Conservation (phyloP, 257 asterid species). For the Haberlea rhodopensis region DNA sequence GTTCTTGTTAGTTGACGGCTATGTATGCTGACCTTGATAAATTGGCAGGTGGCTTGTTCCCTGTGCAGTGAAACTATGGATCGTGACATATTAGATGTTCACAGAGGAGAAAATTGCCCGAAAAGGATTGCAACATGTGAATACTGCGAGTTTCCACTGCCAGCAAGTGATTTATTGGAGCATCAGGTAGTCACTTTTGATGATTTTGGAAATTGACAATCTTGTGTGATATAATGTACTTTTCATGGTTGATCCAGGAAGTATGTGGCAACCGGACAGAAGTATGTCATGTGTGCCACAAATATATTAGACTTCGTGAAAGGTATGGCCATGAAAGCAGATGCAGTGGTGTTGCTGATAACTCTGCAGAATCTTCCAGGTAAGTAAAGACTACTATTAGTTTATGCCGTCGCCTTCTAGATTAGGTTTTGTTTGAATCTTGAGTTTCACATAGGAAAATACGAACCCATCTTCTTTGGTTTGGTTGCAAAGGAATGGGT, state of each 20-base stretch:
- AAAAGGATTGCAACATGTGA: slow-evolving; percentile 93
- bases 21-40: slow-evolving; percentile 29
- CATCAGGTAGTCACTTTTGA: slow-evolving; percentile 72
- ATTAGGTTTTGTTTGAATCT: slow-evolving; percentile 7
- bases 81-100: slow-evolving; percentile 74
- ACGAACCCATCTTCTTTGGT: no score
- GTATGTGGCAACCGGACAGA: slow-evolving; percentile 97
- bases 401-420: slow-evolving; percentile 23
- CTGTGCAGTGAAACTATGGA: slow-evolving; percentile 94
- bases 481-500: not conserved
- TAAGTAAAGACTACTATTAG: slow-evolving; percentile 23
- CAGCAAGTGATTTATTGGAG: slow-evolving; percentile 85
- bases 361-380: slow-evolving; percentile 89
- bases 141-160: slow-evolving; percentile 82
- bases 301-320: slow-evolving; percentile 85
- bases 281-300: slow-evolving; percentile 66
- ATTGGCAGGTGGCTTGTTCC: slow-evolving; percentile 89
- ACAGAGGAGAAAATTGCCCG: slow-evolving; percentile 91
- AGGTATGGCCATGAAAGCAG: slow-evolving; percentile 64
- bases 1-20: slow-evolving; percentile 19
- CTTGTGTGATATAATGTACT: slow-evolving; percentile 19
- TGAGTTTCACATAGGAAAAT: not conserved
- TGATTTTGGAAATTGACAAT: slow-evolving; percentile 6
- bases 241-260: slow-evolving; percentile 47
- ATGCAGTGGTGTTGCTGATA: slow-evolving; percentile 54